Base-by-base conservation (phyloP, 805 yeast species). In the Saccharomycopsis babjevae region DNA sequence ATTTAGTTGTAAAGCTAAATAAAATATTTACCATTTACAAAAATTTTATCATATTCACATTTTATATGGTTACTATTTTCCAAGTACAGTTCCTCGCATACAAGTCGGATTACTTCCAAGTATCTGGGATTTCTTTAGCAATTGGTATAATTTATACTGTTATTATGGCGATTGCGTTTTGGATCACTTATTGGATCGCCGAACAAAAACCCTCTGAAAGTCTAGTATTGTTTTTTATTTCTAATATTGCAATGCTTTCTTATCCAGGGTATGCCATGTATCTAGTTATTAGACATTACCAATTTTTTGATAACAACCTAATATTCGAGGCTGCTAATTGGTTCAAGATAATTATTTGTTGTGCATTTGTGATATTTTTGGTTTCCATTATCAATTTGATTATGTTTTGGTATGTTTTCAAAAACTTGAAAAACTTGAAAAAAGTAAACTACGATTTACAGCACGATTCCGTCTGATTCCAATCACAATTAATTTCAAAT, bases 41-140 rank as follows among this genome's bases (percentile, higher is more conserved):
- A 15, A 46, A 46, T 22, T 18, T 25, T 46, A 25, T 46, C 10
- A 10, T 46, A 11, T 46, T 46, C n/a, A 46, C 52, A 25, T 46
- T 46, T 13, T 59, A 59, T 22, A 25, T 61, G 11, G 46, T 58
- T 18, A 16, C 18, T 15, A 52, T 57, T 32, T 61, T 61, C 43
- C 38, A 58, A 15, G 55, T 61, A 8, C 63, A 57, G 34, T 61
- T 57, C 34, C 34, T 52, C 11, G 55, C 40, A 4, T 61, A 32
- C 40, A 58, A 54, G 15, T 46, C 52, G 13, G 52, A 46, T 1
- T 46, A 46, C 10, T 46, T 46, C 32, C 52, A 46, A 46, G 52
- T 46, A 22, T 16, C 16, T 46, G 52, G 52, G 1, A 22, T 25
- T 22, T 46, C 52, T 3, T 46, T 46, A 46, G 30, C n/a, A 22